phyloP scores from a whole-genome alignment of 2,329 filamentous ascomycete species.

The Xylariales sp. region DNA sequence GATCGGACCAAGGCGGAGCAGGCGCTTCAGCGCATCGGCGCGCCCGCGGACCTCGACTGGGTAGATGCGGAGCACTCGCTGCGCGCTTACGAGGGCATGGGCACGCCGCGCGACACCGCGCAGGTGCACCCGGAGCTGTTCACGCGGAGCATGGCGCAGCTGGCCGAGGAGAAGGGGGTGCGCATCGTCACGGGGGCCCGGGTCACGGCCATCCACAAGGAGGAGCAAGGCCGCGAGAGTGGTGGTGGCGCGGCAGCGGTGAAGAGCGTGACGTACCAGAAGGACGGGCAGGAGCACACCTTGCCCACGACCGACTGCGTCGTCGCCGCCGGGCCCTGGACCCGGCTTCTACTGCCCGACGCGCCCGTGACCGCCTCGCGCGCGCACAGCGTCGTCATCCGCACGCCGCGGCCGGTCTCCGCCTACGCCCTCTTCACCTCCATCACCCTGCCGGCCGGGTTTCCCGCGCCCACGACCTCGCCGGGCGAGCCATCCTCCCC shows the following conservation, averaged over 20 bases:
- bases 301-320: slow-evolving; percentile 24
- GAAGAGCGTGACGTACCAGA: slow-evolving; percentile 11
- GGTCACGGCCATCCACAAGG: slow-evolving; percentile 13
- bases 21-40: slow-evolving; percentile 20
- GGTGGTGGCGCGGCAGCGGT: slow-evolving; percentile 14
- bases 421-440: slow-evolving; percentile 67
- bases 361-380: slow-evolving; percentile 36
- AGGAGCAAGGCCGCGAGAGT: no score
- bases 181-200: slow-evolving; percentile 23
- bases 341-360: slow-evolving; percentile 34
- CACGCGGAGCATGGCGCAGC: slow-evolving; percentile 65
- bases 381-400: slow-evolving; percentile 42
- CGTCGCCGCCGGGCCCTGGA: slow-evolving; percentile 42
- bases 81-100: slow-evolving; percentile 28
- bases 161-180: slow-evolving; percentile 58
- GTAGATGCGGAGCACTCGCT: slow-evolving; percentile 49
- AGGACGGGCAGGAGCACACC: slow-evolving; percentile 13
- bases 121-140: slow-evolving; percentile 78
- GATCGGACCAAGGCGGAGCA: slow-evolving; percentile 22
- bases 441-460: slow-evolving; percentile 57
- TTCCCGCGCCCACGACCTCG: slow-evolving; percentile 29
- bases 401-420: slow-evolving; percentile 38
- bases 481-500: slow-evolving; percentile 9
- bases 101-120: slow-evolving; percentile 58
- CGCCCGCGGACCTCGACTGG: slow-evolving; percentile 66